Percentiles rank a stretch among this genome's conserved stretches.
These are phyloP conservation scores for Neoarthrinium moseri DNA, from an alignment of 2,329 filamentous ascomycete species.

Conservation along the genomic window DNA sequence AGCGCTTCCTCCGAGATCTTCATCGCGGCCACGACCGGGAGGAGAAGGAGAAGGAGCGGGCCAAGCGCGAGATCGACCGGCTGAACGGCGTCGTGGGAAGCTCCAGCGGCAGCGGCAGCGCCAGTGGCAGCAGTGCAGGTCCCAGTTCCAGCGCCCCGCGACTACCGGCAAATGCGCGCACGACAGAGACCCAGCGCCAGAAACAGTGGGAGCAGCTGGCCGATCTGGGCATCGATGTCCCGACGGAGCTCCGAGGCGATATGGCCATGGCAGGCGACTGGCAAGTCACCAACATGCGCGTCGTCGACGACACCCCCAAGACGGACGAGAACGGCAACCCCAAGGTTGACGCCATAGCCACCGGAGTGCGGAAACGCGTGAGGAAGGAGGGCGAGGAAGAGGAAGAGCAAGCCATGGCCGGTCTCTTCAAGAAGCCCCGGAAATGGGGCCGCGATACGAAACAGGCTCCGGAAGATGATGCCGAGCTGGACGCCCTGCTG, in stretches of 20 bases:
- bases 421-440: slow-evolving; percentile 58
- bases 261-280: slow-evolving; percentile 90
- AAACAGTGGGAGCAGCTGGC: slow-evolving; percentile 84
- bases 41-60: slow-evolving; percentile 77
- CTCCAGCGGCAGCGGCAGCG: slow-evolving; percentile 16
- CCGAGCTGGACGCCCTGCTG: slow-evolving; percentile 63
- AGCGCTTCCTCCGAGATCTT: slow-evolving; percentile 85
- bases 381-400: slow-evolving; percentile 36
- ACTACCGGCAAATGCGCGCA: slow-evolving; percentile 34
- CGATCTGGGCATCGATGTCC: slow-evolving; percentile 81
- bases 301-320: slow-evolving; percentile 43
- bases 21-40: slow-evolving; percentile 82
- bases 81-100: slow-evolving; percentile 73
- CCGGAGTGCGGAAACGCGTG: slow-evolving; percentile 59
- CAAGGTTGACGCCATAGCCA: slow-evolving; percentile 46
- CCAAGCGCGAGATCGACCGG: slow-evolving; percentile 80
- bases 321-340: slow-evolving; percentile 39
- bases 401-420: slow-evolving; percentile 56
- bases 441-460: slow-evolving; percentile 54
- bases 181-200: slow-evolving; percentile 68
- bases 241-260: slow-evolving; percentile 72
- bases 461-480: slow-evolving; percentile 46
- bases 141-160: slow-evolving; percentile 10
- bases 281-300: slow-evolving; percentile 68
- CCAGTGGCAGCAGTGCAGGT: slow-evolving; percentile 11